phyloP scores from a whole-genome alignment of 1,284 basidiomycete species.

The Schizophyllum amplum region DNA sequence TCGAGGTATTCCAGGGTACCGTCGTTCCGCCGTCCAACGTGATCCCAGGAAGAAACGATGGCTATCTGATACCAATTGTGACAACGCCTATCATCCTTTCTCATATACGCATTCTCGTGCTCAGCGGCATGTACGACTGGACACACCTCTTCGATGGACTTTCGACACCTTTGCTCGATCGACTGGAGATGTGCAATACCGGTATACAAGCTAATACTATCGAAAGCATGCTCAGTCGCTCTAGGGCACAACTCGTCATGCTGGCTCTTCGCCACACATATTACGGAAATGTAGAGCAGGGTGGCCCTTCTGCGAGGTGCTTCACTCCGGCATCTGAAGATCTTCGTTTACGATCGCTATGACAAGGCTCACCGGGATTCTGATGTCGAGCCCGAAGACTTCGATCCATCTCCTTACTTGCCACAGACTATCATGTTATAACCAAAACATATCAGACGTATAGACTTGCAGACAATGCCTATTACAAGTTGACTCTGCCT shows the following conservation, averaged over 20 bases:
- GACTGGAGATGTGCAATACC: not conserved
- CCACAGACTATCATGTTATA: too few species aligned
- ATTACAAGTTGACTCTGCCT: too few species aligned
- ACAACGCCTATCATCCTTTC: not conserved
- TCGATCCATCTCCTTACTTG: too few species aligned
- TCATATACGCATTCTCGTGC: not conserved
- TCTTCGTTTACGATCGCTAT: too few species aligned
- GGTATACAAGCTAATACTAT: not conserved
- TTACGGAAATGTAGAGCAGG: not conserved
- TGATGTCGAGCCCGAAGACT: too few species aligned
- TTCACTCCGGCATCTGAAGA: too few species aligned
- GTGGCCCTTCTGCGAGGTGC: not conserved
- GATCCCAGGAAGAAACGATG: not conserved
- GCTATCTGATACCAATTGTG: not conserved
- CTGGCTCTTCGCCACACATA: not conserved
- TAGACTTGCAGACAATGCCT: too few species aligned
- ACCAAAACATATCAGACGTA: too few species aligned
- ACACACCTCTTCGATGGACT: not conserved
- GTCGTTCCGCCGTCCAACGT: not conserved
- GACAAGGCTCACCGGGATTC: too few species aligned
- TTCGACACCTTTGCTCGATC: not conserved
- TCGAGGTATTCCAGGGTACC: not conserved
- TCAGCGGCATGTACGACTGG: not conserved
- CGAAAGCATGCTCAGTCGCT: not conserved
- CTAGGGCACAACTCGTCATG: not conserved